phyloP scores from a whole-genome alignment of 805 yeast species.

The Starmerella kuoi region DNA sequence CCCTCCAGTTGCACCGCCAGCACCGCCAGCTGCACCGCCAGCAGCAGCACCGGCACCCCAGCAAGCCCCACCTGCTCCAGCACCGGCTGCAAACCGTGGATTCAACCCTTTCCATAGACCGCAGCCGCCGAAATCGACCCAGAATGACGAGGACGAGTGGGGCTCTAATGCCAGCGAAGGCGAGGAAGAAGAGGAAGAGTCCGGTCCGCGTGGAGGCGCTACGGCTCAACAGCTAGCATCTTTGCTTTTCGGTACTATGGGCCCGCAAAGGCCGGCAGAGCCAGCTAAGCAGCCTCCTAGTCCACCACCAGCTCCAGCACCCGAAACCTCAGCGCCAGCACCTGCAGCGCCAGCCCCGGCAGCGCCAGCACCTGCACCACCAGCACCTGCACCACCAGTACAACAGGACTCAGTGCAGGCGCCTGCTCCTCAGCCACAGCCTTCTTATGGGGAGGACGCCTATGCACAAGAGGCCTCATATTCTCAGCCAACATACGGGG shows the following conservation, averaged over 20 bases:
- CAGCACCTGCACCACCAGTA: constrained; percentile 15
- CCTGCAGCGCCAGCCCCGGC: constrained; percentile 11
- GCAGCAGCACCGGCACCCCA: constrained; percentile 10
- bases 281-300: constrained; percentile 13
- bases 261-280: constrained; percentile 20
- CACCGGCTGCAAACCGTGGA: constrained; percentile 11
- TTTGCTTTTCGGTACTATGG: constrained; percentile 35
- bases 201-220: constrained; percentile 26
- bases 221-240: constrained; percentile 35
- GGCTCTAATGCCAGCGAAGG: constrained; percentile 27
- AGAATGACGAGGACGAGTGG: constrained; percentile 25
- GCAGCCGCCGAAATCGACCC: constrained; percentile 12
- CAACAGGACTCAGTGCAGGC: neutral
- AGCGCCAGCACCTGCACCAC: constrained; percentile 17
- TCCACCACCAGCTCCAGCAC: constrained; percentile 13
- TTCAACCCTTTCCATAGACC: constrained; percentile 17
- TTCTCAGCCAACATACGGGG: too few relatives aligned
- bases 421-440: too few relatives aligned
- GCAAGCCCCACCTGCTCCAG: constrained; percentile 4
- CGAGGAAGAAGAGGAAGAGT: constrained; percentile 25
- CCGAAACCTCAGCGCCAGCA: constrained; percentile 26
- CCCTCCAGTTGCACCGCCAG: constrained; percentile 6
- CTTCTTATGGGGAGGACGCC: constrained; percentile 1
- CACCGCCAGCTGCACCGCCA: constrained; percentile 11
- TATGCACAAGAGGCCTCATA: neutral